Evolutionary conservation across 2,329 filamentous ascomycete species (phyloP), one percentile per base, ranked within the genome.

Genomic region (Penicillium sp.): DNA sequence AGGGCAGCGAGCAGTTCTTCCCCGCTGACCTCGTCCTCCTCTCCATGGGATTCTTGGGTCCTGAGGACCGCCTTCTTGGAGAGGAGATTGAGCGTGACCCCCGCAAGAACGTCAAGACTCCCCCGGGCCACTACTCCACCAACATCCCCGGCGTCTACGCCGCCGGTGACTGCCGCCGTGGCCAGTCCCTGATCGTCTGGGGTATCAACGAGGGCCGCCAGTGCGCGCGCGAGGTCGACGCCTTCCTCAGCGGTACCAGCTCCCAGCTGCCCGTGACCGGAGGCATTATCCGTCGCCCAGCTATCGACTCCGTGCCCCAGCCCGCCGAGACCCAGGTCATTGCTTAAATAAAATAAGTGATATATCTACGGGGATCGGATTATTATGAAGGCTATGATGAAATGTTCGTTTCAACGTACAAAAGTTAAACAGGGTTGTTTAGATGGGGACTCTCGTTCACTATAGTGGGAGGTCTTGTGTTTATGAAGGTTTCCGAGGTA

Each of bases 151-250:
- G 92, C 58, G 86, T 96, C 46, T 96, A 96, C 72, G 91, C 92
- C 55, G 92, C 92, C 55, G 92, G 92, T 75, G 92, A 97, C 75
- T 96, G 92, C 74, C 88, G 92, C 55, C 88, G 92, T 68, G 92
- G 92, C 50, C 92, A 97, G 77, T 95, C 90, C 50, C 80, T 97
- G 52, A 96, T 97, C 74, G 92, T 97, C 61, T 97, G 92, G 88
- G 92, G 92, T 70, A 97, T 97, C 79, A 97, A 97, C 70, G 92
- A 97, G 77, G 92, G 92, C 66, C 89, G 92, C 64, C 89, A 94
- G 78, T 87, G 88, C 64, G 92, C 92, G 65, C 88, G 92, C 56
- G 92, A 97, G 73, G 88, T 96, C 50, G 92, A 97, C 72, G 74
- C 90, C 46, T 96, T 84, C 80, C 86, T 97, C 40, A 89, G 89